Evolutionary conservation across 179 eudicot species (phyloP).

Genomic region (Spergularia azorica): DNA sequence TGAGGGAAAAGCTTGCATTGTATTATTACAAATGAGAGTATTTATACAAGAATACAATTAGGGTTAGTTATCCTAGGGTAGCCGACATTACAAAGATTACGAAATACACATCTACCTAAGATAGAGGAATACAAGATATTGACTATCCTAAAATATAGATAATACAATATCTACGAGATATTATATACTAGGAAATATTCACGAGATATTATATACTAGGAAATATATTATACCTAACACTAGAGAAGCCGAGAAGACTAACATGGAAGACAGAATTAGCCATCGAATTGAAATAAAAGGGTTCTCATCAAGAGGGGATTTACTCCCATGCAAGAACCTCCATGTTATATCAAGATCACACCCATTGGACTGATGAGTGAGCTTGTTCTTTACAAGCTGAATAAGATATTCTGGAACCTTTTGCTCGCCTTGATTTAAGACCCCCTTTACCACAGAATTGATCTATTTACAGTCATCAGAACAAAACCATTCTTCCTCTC

Average conservation of each 20-base stretch:
- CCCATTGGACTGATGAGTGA: slow-evolving; percentile 2
- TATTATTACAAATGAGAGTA: no score
- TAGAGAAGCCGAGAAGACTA: slow-evolving; percentile 2
- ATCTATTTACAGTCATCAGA: slow-evolving; percentile 33
- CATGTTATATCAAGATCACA: slow-evolving; percentile 34
- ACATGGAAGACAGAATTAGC: slow-evolving; percentile 42
- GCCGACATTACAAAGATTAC: no score
- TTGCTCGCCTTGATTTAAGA: slow-evolving; percentile 33
- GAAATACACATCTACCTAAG: no score
- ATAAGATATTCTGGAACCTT: slow-evolving; percentile 31
- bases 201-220: no score
- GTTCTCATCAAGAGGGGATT: slow-evolving; percentile 30
- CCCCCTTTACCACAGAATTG: slow-evolving; percentile 28
- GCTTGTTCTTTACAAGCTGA: slow-evolving; percentile 29
- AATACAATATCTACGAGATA: no score
- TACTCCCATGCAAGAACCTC: slow-evolving; percentile 38
- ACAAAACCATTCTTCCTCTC: slow-evolving; percentile 41
- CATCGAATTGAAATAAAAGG: slow-evolving; percentile 26
- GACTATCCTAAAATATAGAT: no score
- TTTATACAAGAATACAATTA: no score
- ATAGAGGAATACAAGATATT: no score
- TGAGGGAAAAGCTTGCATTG: no score
- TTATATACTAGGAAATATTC: no score
- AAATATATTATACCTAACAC: no score
- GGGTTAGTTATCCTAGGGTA: no score